These are phyloP conservation scores for Cytospora leucostoma DNA, from an alignment of 2,329 filamentous ascomycete species.

Conservation along the genomic window DNA sequence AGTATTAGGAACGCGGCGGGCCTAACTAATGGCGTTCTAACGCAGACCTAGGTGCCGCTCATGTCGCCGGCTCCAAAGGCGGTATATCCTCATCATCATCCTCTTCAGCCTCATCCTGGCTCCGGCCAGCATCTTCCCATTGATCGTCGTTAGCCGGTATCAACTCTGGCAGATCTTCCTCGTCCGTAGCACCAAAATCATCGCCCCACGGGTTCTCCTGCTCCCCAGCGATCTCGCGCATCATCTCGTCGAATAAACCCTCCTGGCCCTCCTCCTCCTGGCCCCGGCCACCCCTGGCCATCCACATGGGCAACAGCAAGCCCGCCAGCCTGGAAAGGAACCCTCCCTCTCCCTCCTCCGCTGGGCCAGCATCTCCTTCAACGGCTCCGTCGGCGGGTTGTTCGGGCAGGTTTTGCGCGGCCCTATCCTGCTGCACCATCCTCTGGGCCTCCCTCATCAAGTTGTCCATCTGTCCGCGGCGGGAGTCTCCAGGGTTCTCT, in stretches of 20 bases:
- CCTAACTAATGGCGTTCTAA: too few relatives aligned
- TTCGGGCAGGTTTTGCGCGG: neutral
- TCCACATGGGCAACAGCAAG: constrained; percentile 18
- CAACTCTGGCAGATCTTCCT: constrained; percentile 7
- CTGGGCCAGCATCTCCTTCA: neutral
- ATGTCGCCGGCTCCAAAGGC: neutral
- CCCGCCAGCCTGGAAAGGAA: constrained; percentile 10
- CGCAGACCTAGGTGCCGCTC: neutral
- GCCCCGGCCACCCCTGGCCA: constrained; percentile 2
- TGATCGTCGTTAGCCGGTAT: neutral
- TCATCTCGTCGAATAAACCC: neutral
- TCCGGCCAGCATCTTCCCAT: neutral
- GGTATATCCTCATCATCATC: constrained; percentile 1
- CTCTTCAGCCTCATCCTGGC: neutral
- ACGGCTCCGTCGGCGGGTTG: neutral
- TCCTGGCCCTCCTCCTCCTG: neutral
- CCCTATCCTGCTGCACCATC: constrained; percentile 10
- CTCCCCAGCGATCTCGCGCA: constrained; percentile 1
- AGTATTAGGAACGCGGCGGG: neutral
- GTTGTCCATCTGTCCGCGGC: constrained; percentile 10
- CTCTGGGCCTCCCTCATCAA: constrained; percentile 6
- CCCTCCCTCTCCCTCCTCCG: constrained; percentile 9
- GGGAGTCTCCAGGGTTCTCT: neutral
- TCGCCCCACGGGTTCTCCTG: constrained; percentile 8
- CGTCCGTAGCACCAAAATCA: neutral